Evolutionary conservation across 2,329 filamentous ascomycete species (phyloP).

Genomic region (Torrubiella hemipterigena): DNA sequence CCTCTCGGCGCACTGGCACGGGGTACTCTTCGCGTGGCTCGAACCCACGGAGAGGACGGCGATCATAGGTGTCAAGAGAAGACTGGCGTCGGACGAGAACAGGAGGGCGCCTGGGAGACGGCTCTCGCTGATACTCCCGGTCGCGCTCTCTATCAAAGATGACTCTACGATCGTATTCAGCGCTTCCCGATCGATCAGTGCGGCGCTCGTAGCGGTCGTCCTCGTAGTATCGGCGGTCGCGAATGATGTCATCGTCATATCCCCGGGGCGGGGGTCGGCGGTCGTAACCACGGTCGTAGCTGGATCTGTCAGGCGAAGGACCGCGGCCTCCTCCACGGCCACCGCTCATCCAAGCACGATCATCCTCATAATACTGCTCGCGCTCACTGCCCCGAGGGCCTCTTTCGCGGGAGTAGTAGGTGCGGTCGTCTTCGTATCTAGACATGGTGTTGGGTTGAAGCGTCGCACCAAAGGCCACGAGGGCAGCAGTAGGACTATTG

Average conservation of each 20-base stretch:
- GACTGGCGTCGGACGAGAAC: constrained; percentile 68
- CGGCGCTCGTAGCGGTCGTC: constrained; percentile 32
- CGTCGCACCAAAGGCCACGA: too few species aligned
- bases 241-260: constrained; percentile 33
- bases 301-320: constrained; percentile 34
- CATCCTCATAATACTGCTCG: constrained; percentile 45
- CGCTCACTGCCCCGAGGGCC: constrained; percentile 21
- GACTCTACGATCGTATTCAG: constrained; percentile 40
- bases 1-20: constrained; percentile 40
- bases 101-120: constrained; percentile 49
- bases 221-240: constrained; percentile 43
- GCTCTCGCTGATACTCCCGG: constrained; percentile 28
- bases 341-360: constrained; percentile 29
- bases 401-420: constrained; percentile 5
- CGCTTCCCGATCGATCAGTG: constrained; percentile 15
- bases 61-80: constrained; percentile 82
- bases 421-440: constrained; percentile 6
- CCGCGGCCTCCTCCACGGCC: constrained; percentile 27
- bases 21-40: constrained; percentile 50
- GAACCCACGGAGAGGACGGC: constrained; percentile 44
- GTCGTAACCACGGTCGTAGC: constrained; percentile 31
- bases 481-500: too few species aligned
- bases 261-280: constrained; percentile 20
- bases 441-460: too few species aligned
- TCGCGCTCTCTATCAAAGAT: constrained; percentile 45